These are phyloP conservation scores for Solanum chiquidenum DNA, from an alignment of 257 asterid genomes.

Conservation along the genomic window DNA sequence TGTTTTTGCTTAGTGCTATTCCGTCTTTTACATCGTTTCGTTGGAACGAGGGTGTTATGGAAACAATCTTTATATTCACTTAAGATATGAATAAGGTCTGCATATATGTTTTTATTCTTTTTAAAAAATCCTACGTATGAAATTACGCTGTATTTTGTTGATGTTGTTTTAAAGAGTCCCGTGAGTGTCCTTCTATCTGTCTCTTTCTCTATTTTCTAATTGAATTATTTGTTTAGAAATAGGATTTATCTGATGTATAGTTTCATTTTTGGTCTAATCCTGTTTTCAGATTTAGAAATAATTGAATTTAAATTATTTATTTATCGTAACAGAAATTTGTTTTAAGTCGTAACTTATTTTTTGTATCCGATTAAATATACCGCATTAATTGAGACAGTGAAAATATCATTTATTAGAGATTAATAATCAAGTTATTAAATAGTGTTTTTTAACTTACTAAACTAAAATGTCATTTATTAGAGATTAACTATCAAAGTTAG, in stretches of 20 bases:
- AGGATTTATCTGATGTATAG: not conserved
- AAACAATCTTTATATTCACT: not conserved
- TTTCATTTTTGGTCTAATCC: not conserved
- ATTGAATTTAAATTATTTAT: not conserved
- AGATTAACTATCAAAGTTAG: not conserved
- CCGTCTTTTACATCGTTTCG: not conserved
- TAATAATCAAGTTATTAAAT: not conserved
- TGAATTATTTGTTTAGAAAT: not conserved
- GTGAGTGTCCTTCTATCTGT: not conserved
- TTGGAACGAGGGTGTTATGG: not conserved
- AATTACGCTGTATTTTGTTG: not conserved
- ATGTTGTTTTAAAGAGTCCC: not conserved
- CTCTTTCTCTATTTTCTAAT: not conserved
- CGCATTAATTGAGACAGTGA: not conserved
- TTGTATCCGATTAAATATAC: not conserved
- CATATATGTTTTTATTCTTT: fast-evolving
- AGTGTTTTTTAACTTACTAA: not conserved
- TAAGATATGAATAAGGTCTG: not conserved
- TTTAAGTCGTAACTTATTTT: not conserved
- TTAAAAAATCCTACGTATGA: not conserved
- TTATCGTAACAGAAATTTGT: not conserved
- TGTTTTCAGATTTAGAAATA: not conserved
- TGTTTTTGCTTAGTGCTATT: not conserved
- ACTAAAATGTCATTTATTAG: not conserved
- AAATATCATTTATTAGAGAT: not conserved